phyloP scores from a whole-genome alignment of 129 eudicot genomes.

The Pittosporum tobira region DNA sequence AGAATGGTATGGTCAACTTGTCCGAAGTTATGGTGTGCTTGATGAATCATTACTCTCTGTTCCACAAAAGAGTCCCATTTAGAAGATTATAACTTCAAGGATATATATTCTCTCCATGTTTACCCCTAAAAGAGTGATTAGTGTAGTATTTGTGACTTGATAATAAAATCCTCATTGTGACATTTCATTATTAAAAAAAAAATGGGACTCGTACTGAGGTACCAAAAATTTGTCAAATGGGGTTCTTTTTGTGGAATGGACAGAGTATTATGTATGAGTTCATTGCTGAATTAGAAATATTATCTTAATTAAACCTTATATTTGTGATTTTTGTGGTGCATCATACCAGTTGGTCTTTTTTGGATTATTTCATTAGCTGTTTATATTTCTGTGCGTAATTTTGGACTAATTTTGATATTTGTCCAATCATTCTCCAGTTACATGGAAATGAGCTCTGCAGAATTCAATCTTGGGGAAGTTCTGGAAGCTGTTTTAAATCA shows the following conservation, averaged over 20 bases:
- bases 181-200: too few relatives aligned
- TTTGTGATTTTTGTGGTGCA: not conserved
- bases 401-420: constrained; percentile 8
- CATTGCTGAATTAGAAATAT: too few relatives aligned
- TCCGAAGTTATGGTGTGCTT: not conserved
- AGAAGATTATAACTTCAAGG: too few relatives aligned
- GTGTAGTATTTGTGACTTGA: too few relatives aligned
- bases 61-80: too few relatives aligned
- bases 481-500: constrained; percentile 71
- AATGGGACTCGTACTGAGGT: too few relatives aligned
- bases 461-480: constrained; percentile 73
- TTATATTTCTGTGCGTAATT: not conserved
- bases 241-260: too few relatives aligned
- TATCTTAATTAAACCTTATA: not conserved
- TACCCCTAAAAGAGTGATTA: too few relatives aligned
- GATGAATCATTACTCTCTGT: not conserved
- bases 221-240: too few relatives aligned
- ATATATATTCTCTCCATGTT: too few relatives aligned
- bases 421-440: constrained; percentile 39
- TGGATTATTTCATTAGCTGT: not conserved
- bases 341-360: not conserved
- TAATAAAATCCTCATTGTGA: too few relatives aligned
- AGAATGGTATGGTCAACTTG: constrained; percentile 49
- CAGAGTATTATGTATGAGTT: too few relatives aligned
- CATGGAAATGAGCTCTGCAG: constrained; percentile 41